Percentiles rank a stretch among this genome's conserved stretches.
Conservation (phyloP, 2,329 filamentous ascomycete genomes). For the Xylariaceae sp. region DNA sequence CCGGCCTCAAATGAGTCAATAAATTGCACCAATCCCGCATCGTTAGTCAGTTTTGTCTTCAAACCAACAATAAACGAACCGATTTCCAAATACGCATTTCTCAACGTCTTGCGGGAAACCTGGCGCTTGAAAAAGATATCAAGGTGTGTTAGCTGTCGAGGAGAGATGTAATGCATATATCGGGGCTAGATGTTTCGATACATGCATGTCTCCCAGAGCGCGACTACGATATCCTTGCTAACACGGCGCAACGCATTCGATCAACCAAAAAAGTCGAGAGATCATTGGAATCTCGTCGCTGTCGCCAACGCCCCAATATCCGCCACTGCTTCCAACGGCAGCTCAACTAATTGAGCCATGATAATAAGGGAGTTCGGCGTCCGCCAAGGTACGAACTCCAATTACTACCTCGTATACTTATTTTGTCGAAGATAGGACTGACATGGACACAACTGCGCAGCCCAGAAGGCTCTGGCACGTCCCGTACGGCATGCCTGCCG, state of each 20-base stretch:
- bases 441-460: slow-evolving; percentile 34
- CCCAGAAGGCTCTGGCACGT: slow-evolving; percentile 49
- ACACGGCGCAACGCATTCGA: background rate
- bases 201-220: background rate
- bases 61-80: too few relatives aligned
- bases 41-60: too few relatives aligned
- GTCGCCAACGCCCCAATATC: background rate
- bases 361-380: slow-evolving; percentile 32
- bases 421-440: background rate
- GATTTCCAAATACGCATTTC: too few relatives aligned
- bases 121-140: too few relatives aligned
- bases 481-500: slow-evolving; percentile 36
- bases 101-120: too few relatives aligned
- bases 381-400: slow-evolving; percentile 27
- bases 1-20: too few relatives aligned
- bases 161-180: background rate
- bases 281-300: slow-evolving; percentile 1
- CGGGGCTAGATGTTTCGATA: background rate
- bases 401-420: too few relatives aligned
- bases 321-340: background rate
- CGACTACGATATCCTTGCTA: background rate
- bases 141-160: too few relatives aligned
- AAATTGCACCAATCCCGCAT: too few relatives aligned
- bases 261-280: slow-evolving; percentile 2
- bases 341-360: slow-evolving; percentile 18